Percentiles rank a stretch among this genome's conserved stretches.
Evolutionary conservation across 148 eudicot genomes (phyloP).

Genomic region (Cornus suecica): DNA sequence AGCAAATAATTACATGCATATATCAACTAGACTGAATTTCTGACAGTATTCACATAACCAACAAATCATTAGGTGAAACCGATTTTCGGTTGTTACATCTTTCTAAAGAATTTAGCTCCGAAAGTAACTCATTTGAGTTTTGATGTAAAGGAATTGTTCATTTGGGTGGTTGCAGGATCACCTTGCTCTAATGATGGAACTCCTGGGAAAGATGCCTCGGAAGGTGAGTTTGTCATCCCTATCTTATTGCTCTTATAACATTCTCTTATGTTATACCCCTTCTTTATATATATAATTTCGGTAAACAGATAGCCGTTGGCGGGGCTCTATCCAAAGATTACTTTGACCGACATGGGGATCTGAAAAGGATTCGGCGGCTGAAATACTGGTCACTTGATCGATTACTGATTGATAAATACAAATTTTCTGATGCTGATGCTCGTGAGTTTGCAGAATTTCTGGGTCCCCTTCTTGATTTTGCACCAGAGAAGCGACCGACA

Average conservation of each 20-base stretch:
- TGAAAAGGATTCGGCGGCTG: constrained; percentile 88
- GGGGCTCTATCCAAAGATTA: constrained; percentile 83
- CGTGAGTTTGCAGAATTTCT: constrained; percentile 76
- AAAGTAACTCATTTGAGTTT: neutral
- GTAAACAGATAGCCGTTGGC: constrained; percentile 65
- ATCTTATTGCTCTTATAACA: neutral
- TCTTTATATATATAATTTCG: constrained; percentile 8
- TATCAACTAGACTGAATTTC: neutral
- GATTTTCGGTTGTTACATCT: neutral
- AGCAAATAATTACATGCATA: neutral
- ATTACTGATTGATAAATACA: constrained; percentile 62
- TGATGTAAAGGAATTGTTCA: neutral
- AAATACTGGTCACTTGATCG: constrained; percentile 69
- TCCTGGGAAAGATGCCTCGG: constrained; percentile 91
- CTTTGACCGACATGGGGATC: constrained; percentile 88
- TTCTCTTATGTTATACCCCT: neutral
- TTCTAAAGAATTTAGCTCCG: neutral
- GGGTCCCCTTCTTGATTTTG: constrained; percentile 72
- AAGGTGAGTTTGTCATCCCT: constrained; percentile 49
- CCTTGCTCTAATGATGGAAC: constrained; percentile 96
- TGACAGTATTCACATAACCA: neutral
- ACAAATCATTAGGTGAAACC: neutral
- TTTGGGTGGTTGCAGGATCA: constrained; percentile 62
- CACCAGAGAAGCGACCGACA: constrained; percentile 89
- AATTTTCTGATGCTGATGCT: constrained; percentile 61